Percentiles rank a stretch among this genome's conserved stretches.
phyloP scores from a whole-genome alignment of 2,329 filamentous ascomycete genomes.

The Remersonia thermophila region DNA sequence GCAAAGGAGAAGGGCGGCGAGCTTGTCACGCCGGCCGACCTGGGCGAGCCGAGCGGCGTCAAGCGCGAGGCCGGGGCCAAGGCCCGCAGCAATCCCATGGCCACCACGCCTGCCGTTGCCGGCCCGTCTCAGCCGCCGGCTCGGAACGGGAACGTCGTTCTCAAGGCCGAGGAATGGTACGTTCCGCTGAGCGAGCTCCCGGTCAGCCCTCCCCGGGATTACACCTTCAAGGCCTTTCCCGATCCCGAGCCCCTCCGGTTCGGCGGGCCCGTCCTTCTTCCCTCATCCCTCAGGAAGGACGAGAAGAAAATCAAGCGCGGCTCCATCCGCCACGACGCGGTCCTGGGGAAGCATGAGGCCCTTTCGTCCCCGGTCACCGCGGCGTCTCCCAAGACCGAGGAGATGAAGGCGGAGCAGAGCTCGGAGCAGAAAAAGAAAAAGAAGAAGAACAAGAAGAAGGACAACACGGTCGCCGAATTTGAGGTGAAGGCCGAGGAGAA shows the following conservation, averaged over 20 bases:
- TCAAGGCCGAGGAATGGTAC: background rate
- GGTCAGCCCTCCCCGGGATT: background rate
- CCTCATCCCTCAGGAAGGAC: too few species aligned
- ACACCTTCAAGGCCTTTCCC: conserved; percentile 5
- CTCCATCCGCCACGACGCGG: too few species aligned
- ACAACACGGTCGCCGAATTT: background rate
- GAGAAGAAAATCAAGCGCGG: too few species aligned
- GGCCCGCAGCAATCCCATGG: background rate
- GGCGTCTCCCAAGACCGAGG: background rate
- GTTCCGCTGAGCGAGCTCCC: background rate
- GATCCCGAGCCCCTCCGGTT: background rate
- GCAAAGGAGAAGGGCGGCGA: background rate
- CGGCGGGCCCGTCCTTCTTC: too few species aligned
- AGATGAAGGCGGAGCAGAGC: background rate
- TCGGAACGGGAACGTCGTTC: background rate
- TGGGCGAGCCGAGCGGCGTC: too few species aligned
- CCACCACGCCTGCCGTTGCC: background rate
- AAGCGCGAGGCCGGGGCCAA: background rate
- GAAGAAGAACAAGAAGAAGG: conserved; percentile 2
- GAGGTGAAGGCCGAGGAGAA: background rate
- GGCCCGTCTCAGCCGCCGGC: background rate
- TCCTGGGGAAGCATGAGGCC: too few species aligned
- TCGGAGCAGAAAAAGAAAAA: background rate
- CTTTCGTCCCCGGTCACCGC: background rate
- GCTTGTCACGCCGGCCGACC: too few species aligned